These are phyloP conservation scores for Ramalina peruviana DNA, from an alignment of 495 filamentous ascomycete species.

Conservation along the genomic window DNA sequence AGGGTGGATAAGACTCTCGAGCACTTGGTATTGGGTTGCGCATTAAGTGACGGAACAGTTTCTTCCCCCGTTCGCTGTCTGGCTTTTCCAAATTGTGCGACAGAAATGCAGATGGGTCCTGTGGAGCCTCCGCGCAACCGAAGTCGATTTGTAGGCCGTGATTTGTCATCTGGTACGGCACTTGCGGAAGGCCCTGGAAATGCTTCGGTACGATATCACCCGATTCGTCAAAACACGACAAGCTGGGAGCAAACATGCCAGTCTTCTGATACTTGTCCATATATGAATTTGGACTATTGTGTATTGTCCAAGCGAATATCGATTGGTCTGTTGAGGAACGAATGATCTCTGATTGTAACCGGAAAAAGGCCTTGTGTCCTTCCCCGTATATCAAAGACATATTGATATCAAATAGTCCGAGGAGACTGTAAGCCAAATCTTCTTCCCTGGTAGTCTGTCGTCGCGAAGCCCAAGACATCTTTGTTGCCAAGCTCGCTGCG, in stretches of 20 bases:
- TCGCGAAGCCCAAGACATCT: conserved; percentile 23
- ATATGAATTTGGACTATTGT: too few species aligned
- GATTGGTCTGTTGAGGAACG: conserved; percentile 11
- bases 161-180: too few species aligned
- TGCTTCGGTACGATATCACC: background rate
- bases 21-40: too few species aligned
- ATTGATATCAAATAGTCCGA: conserved; percentile 23
- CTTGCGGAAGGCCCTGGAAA: too few species aligned
- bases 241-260: background rate
- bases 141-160: too few species aligned
- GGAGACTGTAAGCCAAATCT: conserved; percentile 23
- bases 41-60: too few species aligned
- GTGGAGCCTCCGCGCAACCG: too few species aligned
- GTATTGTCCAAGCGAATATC: conserved; percentile 15
- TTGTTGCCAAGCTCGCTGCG: conserved; percentile 12
- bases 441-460: conserved; percentile 18
- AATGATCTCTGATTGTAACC: conserved; percentile 21
- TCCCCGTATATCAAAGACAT: conserved; percentile 29
- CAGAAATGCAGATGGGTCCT: too few species aligned
- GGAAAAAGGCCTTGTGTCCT: conserved; percentile 18
- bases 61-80: too few species aligned
- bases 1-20: too few species aligned
- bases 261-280: background rate
- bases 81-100: too few species aligned
- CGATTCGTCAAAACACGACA: background rate